A percentile compares a stretch with the other conserved stretches of the same genome.
Evolutionary conservation across 1,284 basidiomycete species (phyloP).

Genomic region (Coniferiporia weirii): DNA sequence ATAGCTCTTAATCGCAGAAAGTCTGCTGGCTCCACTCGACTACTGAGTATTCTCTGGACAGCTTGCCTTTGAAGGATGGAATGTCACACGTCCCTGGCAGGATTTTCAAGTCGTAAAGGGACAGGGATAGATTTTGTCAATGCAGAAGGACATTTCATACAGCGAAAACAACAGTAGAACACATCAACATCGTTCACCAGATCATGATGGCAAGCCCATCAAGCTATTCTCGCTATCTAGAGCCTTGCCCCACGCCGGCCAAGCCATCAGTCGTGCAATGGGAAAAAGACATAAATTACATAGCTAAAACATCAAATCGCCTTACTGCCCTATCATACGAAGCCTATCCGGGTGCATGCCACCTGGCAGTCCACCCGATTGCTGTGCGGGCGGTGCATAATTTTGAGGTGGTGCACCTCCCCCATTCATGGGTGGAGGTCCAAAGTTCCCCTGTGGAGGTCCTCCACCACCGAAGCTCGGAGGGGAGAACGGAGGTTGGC

Average conservation of each 20-base stretch:
- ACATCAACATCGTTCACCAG: neutral
- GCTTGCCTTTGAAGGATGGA: neutral
- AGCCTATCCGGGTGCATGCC: conserved; percentile 85
- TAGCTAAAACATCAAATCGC: neutral
- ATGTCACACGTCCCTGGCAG: neutral
- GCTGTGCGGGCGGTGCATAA: conserved; percentile 16
- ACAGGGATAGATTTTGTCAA: neutral
- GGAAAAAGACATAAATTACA: neutral
- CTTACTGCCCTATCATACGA: conserved; percentile 62
- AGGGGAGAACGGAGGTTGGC: conserved; percentile 41
- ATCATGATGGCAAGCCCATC: neutral
- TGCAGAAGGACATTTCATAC: neutral
- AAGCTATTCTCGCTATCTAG: neutral
- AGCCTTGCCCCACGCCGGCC: neutral
- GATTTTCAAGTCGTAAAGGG: neutral
- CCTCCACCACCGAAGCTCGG: conserved; percentile 25
- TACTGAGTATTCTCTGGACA: no score
- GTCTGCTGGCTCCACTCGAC: no score
- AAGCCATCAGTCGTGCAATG: neutral
- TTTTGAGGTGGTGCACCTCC: conserved; percentile 28
- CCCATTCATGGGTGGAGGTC: conserved; percentile 27
- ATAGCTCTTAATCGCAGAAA: no score
- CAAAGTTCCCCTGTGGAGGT: conserved; percentile 34
- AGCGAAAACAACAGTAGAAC: neutral
- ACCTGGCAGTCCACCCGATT: conserved; percentile 27